Base-by-base conservation (phyloP, 192 early-diverging fungal genomes). In the Mortierella hygrophila region DNA sequence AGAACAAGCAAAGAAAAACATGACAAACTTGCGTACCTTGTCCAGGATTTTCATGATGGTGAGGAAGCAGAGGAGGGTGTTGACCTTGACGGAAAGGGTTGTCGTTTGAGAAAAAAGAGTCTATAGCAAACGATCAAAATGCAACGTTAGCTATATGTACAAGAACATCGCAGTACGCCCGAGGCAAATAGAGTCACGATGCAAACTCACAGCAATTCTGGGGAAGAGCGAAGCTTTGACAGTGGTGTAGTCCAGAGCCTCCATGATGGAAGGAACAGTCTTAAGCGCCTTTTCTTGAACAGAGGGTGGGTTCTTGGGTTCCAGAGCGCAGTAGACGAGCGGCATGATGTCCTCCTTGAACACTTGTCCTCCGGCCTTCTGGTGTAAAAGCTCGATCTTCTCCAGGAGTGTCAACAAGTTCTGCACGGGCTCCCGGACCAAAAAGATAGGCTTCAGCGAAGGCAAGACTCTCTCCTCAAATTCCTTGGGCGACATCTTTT, bases 291-390 rank as follows among this genome's bases (percentile, higher is more conserved):
- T 94, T 71, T 95, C 94, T 63, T 95, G 93, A 49, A 95, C 91
- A 37, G 73, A 72, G 6, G 92, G 90, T 0, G 89, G 79, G 44
- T 89, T 90, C 44, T 81, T 89, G 37, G 84, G 78, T 72, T 92
- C 91, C 32, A 97, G 89, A 9, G 95, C 91, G 55, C 89, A 84
- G 73, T 96, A 95, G 11, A 96, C 87, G 8, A 96, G 76, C 0
- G 96, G 95, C 94, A 97, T 93, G 6, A 97, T 90, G 74, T 95
- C 93, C 75, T 94, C 92, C 76, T 93, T 91, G 78, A 96, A 96
- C 7, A 86, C 86, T 21, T 88, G 87, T 20, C 90, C 81, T 35
- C 93, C 90, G 18, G 93, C 88, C 49, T 95, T 95, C 55, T 91
- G 82, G 74, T 93, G 90, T 49, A 97, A 82, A n/a, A 96, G 77